Base-by-base conservation (phyloP, 352 stramenopile species). In the Elongisporangium prolatum region DNA sequence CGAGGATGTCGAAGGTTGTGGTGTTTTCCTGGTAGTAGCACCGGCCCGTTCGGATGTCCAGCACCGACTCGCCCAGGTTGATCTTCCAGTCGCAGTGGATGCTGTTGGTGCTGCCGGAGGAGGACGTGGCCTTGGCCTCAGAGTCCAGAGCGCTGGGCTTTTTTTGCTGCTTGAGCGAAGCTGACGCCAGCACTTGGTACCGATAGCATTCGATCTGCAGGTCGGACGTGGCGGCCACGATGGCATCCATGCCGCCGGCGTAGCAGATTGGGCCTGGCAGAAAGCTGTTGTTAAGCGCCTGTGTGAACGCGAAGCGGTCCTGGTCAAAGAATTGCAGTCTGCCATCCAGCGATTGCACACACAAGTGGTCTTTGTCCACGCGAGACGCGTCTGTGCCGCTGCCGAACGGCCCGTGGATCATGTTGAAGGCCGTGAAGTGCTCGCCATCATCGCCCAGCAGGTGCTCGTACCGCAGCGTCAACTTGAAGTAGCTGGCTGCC, bases 281-380 rank as follows among this genome's bases (percentile, higher is more conserved):
- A 44, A 97, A 81, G 51, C 74, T 86, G 53, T 89, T 81, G 56
- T 91, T 89, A 2, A 97, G 68, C 17, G 89, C 74, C 54, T 93
- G 71, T 49, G 93, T 62, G 69, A 97, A 97, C 2, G 88, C 83
- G 63, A 93, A 85, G 2, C 85, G 75, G 50, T 97, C 89, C 59
- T 97, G 91, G 63, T 97, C 89, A 50, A 97, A 97, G 54, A 97
- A 91, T 62, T 96, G 86, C n/a, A 97, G 68, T 4, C 89, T 74
- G 0, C 91, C 87, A 64, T 97, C 91, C 48, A 97, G 80, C 44
- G 84, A 93, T 68, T 97, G 91, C 8, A 97, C 88, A n/a, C 84
- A 92, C 4, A 97, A 62, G 56, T 95, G 84, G 51, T 97, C 89
- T 4, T 77, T 69, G 11, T 87, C 75, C 0, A 59, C 56, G 6